phyloP scores from a whole-genome alignment of 805 yeast species.

The Schwanniomyces sp. region DNA sequence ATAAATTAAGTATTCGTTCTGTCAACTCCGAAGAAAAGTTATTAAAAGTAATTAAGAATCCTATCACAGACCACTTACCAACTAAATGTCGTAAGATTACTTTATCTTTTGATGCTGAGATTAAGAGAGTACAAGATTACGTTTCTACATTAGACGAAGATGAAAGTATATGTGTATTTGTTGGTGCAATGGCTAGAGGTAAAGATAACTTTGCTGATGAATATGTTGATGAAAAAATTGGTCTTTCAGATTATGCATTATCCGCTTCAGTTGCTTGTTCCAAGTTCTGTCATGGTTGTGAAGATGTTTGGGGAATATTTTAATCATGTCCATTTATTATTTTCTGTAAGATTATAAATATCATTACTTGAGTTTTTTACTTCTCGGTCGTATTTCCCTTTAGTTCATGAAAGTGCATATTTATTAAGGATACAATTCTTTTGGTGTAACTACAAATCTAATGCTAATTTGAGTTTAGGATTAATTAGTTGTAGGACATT shows the following conservation, averaged over 20 bases:
- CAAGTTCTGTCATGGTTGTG: slow-evolving; percentile 97
- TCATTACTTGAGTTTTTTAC: slow-evolving; percentile 2
- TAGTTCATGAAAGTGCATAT: slow-evolving; percentile 2
- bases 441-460: neutral
- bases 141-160: slow-evolving; percentile 76
- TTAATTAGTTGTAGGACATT: neutral
- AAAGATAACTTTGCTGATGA: slow-evolving; percentile 97
- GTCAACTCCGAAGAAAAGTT: slow-evolving; percentile 95
- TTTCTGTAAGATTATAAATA: neutral
- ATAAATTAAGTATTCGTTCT: slow-evolving; percentile 87
- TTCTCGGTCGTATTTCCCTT: slow-evolving; percentile 2
- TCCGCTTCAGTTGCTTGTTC: slow-evolving; percentile 98
- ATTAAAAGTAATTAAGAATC: slow-evolving; percentile 92
- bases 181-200: slow-evolving; percentile 99
- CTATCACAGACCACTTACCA: slow-evolving; percentile 95
- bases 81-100: slow-evolving; percentile 94
- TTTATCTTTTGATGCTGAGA: slow-evolving; percentile 87
- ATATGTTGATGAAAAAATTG: slow-evolving; percentile 93
- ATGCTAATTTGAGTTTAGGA: neutral
- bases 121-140: slow-evolving; percentile 85
- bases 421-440: neutral
- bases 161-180: slow-evolving; percentile 96
- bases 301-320: slow-evolving; percentile 92
- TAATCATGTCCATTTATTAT: slow-evolving; percentile 8
- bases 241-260: slow-evolving; percentile 91